These are phyloP conservation scores for Fusarium domesticum DNA, from an alignment of 2,329 filamentous ascomycete genomes.

Conservation along the genomic window DNA sequence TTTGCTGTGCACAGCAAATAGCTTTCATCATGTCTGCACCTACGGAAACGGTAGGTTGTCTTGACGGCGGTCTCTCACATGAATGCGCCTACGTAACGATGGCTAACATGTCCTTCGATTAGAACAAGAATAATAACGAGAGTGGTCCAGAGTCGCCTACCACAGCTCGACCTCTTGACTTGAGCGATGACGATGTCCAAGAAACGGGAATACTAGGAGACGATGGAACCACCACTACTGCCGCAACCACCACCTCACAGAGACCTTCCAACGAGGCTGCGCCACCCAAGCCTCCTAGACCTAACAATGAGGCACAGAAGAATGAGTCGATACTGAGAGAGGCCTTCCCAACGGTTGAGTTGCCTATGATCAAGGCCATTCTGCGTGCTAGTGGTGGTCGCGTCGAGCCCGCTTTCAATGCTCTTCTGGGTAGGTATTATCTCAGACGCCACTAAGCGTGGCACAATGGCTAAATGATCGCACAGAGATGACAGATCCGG, in stretches of 20 bases:
- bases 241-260: conserved; percentile 25
- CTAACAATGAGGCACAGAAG: conserved; percentile 76
- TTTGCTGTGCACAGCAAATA: conserved; percentile 3
- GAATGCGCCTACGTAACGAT: conserved; percentile 12
- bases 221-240: conserved; percentile 34
- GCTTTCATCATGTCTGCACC: conserved; percentile 41
- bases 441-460: not conserved
- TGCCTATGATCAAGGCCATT: conserved; percentile 79
- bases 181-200: conserved; percentile 68
- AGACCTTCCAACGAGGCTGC: conserved; percentile 42
- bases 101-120: conserved; percentile 22
- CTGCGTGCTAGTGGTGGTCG: conserved; percentile 80
- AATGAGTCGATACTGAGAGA: conserved; percentile 87
- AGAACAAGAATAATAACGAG: conserved; percentile 45
- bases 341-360: conserved; percentile 84
- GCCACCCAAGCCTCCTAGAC: conserved; percentile 82
- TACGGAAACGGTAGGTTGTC: conserved; percentile 42
- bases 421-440: conserved; percentile 65
- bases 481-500: conserved; percentile 75
- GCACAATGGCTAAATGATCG: conserved; percentile 9
- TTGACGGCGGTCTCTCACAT: conserved; percentile 1
- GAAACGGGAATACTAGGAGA: conserved; percentile 52
- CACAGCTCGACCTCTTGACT: conserved; percentile 61
- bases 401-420: conserved; percentile 93
- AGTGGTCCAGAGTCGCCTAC: conserved; percentile 61